Conservation (phyloP, 768 basidiomycete species). For the Sarcodon aspratus region DNA sequence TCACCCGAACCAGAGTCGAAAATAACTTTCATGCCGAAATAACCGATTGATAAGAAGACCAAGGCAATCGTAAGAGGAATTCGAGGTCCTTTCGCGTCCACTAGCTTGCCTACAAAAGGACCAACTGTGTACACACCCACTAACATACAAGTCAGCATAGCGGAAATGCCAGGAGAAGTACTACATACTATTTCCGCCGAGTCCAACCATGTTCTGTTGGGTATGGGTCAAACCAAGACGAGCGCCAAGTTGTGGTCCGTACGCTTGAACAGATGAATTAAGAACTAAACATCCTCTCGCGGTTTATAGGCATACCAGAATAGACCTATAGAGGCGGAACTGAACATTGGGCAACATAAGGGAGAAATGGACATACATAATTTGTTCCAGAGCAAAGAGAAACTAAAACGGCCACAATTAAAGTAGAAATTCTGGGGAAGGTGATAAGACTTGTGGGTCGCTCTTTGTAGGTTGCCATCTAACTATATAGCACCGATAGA, state of each 20-base stretch:
- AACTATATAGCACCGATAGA: too few species aligned
- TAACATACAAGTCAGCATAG: conserved; percentile 12
- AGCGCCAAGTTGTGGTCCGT: conserved; percentile 79
- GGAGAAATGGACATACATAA: conserved; percentile 39
- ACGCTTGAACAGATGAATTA: conserved; percentile 35
- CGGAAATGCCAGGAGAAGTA: background rate
- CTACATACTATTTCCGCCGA: conserved; percentile 63
- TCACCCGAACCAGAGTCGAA: conserved; percentile 38
- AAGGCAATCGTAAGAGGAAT: conserved; percentile 52
- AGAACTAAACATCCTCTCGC: conserved; percentile 3
- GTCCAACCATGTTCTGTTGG: conserved; percentile 67
- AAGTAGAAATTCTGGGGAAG: conserved; percentile 7
- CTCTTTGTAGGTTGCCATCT: too few species aligned
- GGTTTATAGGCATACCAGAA: conserved; percentile 18
- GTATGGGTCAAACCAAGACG: conserved; percentile 70
- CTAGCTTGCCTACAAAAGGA: conserved; percentile 70
- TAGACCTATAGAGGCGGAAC: conserved; percentile 16
- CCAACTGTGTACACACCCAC: conserved; percentile 72
- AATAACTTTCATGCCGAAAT: conserved; percentile 60
- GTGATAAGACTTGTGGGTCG: conserved; percentile 7
- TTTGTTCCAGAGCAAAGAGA: conserved; percentile 60
- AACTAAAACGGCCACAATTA: conserved; percentile 47
- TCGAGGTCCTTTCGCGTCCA: conserved; percentile 64
- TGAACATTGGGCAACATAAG: background rate
- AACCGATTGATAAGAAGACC: conserved; percentile 54